Percentiles rank a stretch among this genome's conserved stretches.
These are phyloP conservation scores for Yamadazyma sp. DNA, from an alignment of 1,139 yeast species.

Conservation along the genomic window DNA sequence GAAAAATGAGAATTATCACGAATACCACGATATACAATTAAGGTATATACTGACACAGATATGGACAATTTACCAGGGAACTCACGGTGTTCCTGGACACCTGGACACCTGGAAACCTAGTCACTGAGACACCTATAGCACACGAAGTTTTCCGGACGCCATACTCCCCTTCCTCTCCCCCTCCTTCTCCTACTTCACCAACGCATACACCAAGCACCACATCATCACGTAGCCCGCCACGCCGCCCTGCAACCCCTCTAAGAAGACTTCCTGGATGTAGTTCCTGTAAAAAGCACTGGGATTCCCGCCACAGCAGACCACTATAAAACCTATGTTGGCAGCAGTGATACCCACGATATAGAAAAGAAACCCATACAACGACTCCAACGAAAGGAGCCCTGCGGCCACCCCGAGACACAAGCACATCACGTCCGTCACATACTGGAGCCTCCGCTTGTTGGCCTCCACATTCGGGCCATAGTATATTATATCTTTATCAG, in stretches of 20 bases:
- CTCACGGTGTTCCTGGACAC: too few relatives aligned
- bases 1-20: too few relatives aligned
- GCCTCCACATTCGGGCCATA: conserved; percentile 29
- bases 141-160: too few relatives aligned
- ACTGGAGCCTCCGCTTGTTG: conserved; percentile 44
- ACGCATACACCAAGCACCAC: conserved; percentile 81
- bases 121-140: too few relatives aligned
- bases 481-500: conserved; percentile 15
- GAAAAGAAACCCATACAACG: conserved; percentile 60
- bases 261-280: conserved; percentile 57
- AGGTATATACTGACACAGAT: too few relatives aligned
- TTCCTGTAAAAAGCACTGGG: conserved; percentile 50
- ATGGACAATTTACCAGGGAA: too few relatives aligned
- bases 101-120: too few relatives aligned
- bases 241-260: conserved; percentile 57
- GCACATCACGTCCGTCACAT: conserved; percentile 64
- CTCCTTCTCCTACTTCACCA: conserved; percentile 34
- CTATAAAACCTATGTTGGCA: conserved; percentile 43
- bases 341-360: conserved; percentile 51
- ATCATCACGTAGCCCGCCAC: conserved; percentile 74
- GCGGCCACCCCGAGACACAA: conserved; percentile 68
- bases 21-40: too few relatives aligned
- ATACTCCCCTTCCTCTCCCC: background rate
- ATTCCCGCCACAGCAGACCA: conserved; percentile 40
- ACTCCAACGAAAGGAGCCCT: conserved; percentile 70